A percentile compares a stretch with the other conserved stretches of the same genome.
Conservation (phyloP, 2,329 filamentous ascomycete genomes). For the Ilyonectria mors-panacis region DNA sequence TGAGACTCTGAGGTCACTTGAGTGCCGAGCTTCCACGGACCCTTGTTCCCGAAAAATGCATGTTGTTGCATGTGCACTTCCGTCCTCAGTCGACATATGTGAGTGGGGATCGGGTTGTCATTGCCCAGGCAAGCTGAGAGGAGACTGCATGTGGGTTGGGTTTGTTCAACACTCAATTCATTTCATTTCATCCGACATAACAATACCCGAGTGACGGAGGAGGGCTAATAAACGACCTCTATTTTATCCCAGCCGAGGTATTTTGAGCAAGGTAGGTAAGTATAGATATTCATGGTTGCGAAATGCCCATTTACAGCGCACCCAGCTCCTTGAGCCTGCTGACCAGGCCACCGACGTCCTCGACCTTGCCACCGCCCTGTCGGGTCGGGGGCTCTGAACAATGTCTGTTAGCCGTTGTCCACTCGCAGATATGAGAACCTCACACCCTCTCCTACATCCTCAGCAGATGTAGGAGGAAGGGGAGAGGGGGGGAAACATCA, state of each 20-base stretch:
- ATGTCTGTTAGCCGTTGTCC: conserved; percentile 23
- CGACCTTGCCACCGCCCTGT: conserved; percentile 96
- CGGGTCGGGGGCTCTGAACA: conserved; percentile 83
- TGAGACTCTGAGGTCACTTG: neutral
- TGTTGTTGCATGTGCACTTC: conserved; percentile 11
- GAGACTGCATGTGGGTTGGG: neutral
- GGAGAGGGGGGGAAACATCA: conserved; percentile 39
- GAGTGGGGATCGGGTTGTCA: neutral
- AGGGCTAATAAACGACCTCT: conserved; percentile 13
- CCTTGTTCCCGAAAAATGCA: conserved; percentile 12
- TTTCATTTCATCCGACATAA: conserved; percentile 18
- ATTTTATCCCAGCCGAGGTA: conserved; percentile 19
- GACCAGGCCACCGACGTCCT: conserved; percentile 96
- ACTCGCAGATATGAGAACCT: neutral
- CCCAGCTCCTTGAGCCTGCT: conserved; percentile 96
- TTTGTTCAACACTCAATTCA: conserved; percentile 15
- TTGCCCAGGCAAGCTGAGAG: neutral
- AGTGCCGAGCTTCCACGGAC: conserved; percentile 11
- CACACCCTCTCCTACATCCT: neutral
- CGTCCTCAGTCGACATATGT: neutral
- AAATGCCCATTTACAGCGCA: conserved; percentile 74
- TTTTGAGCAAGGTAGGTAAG: conserved; percentile 16
- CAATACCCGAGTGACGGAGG: conserved; percentile 1
- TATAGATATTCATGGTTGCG: conserved; percentile 1
- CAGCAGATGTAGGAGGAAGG: neutral